Conservation (phyloP, 2,329 filamentous ascomycete genomes). For the Monosporascus sp. region DNA sequence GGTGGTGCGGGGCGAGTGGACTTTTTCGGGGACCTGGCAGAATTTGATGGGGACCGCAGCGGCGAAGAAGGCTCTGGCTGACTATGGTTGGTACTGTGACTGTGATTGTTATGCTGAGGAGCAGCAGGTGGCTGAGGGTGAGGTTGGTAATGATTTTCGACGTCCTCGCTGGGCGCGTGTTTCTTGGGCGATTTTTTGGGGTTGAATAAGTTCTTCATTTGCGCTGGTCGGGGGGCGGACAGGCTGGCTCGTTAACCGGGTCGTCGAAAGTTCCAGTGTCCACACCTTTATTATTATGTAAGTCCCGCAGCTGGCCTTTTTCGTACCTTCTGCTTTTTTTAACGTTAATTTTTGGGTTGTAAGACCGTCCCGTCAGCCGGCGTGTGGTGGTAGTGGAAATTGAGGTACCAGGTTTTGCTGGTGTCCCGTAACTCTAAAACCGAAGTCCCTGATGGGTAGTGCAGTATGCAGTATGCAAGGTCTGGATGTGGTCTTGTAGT, state of each 20-base stretch:
- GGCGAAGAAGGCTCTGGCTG: neutral
- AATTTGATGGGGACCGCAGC: neutral
- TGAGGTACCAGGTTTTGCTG: neutral
- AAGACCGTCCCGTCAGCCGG: neutral
- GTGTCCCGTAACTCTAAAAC: neutral
- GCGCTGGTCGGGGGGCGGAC: conserved; percentile 10
- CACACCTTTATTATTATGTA: conserved; percentile 19
- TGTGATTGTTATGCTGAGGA: too few species aligned
- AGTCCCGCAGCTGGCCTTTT: conserved; percentile 11
- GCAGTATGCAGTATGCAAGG: neutral
- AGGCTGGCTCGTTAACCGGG: neutral
- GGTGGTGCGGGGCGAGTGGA: conserved; percentile 23
- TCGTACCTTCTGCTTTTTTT: neutral
- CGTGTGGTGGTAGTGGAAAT: neutral
- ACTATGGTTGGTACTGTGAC: neutral
- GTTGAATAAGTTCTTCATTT: conserved; percentile 31
- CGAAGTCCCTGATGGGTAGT: too few species aligned
- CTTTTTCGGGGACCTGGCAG: neutral
- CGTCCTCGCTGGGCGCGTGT: conserved; percentile 24
- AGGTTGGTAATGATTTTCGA: conserved; percentile 20
- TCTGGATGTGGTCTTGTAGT: too few species aligned
- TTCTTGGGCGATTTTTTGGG: conserved; percentile 29
- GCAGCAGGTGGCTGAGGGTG: conserved; percentile 6
- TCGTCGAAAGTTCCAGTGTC: conserved; percentile 5
- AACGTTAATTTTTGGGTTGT: conserved; percentile 1